Percentiles rank a stretch among this genome's conserved stretches.
Evolutionary conservation across 495 filamentous ascomycete species (phyloP).

Genomic region (Chaetomium tenue): DNA sequence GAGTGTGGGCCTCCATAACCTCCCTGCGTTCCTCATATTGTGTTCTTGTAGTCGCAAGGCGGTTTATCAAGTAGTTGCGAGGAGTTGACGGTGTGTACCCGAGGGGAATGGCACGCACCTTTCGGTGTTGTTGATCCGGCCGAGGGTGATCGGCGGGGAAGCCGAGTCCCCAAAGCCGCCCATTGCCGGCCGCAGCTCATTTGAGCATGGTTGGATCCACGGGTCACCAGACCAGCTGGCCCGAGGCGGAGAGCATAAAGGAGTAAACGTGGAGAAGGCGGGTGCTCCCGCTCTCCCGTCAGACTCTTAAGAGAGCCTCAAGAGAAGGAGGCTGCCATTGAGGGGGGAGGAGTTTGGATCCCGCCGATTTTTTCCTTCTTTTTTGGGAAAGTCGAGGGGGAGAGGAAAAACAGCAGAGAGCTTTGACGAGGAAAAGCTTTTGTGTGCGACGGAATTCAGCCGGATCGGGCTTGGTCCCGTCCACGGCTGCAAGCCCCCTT

Average conservation of each 20-base stretch:
- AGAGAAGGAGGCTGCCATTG: background rate
- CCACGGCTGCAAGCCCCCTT: conserved; percentile 6
- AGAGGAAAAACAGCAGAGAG: background rate
- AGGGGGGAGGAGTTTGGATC: background rate
- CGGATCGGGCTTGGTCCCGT: conserved; percentile 16
- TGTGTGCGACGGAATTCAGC: conserved; percentile 20
- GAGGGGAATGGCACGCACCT: background rate
- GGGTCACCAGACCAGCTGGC: conserved; percentile 20
- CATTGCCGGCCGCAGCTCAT: conserved; percentile 36
- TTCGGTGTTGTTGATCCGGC: conserved; percentile 18
- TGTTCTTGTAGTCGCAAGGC: conserved; percentile 8
- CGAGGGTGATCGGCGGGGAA: conserved; percentile 16
- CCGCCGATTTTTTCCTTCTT: background rate
- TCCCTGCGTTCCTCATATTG: conserved; percentile 36
- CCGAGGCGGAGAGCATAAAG: conserved; percentile 4
- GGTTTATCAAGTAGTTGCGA: background rate
- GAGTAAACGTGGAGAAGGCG: conserved; percentile 3
- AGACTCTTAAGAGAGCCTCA: conserved; percentile 2
- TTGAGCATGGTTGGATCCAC: conserved; percentile 18
- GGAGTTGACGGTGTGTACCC: background rate
- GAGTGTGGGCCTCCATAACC: conserved; percentile 32
- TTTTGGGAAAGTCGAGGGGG: conserved; percentile 5
- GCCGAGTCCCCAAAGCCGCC: conserved; percentile 32
- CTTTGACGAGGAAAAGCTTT: conserved; percentile 9
- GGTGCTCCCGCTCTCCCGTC: conserved; percentile 10